Evolutionary conservation across 2,329 filamentous ascomycete genomes (phyloP), one percentile per base, ranked within the genome.

Genomic region (Amesomyces nigricolor): DNA sequence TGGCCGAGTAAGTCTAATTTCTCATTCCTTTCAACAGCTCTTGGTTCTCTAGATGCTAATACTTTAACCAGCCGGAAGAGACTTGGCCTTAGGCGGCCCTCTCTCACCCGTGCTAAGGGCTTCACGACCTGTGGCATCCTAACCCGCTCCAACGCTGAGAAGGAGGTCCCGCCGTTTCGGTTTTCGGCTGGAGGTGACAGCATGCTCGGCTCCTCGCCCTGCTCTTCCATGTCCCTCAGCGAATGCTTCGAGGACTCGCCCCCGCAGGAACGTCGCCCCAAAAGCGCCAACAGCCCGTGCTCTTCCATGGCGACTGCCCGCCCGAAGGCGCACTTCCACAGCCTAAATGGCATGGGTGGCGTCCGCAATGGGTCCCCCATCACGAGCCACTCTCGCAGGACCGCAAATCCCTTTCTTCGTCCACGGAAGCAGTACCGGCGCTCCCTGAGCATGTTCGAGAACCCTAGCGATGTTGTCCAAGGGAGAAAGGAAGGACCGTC

Each of bases 391-490:
- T 74, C 85, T 54, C 85, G 91, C 61, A 89, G 91, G 62, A 79
- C 75, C 58, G 87, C 81, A 47, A 91, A 85, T 70, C 87, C 81
- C 54, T 82, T 88, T 62, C 76, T 84, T 64, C 84, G 90, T 59
- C 88, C 88, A 44, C 83, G 91, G 62, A 95, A 95, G 68, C 89
- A 94, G 70, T 92, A 92, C 67, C 86, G 94, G 58, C 85, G 94
- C 62, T 95, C 92, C 22, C 75, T 96, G 67, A 97, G 94, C 79
- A 99, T 99, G 94, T 99, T 95, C 72, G 92, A 97, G 74, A 85
- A 88, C 69, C 88, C 91, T 3, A 88, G 83, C 62, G 94, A 97
- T 68, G 79, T 96, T 53, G 88, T 95, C 75, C 90, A 89, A 72
- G 78, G 85, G 54, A 90, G 91, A 70, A 76, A 86, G 61, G 81